Percentiles rank a stretch among this genome's conserved stretches.
These are phyloP conservation scores for Hypoxylon lenormandii DNA, from an alignment of 495 filamentous ascomycete species.

Conservation along the genomic window DNA sequence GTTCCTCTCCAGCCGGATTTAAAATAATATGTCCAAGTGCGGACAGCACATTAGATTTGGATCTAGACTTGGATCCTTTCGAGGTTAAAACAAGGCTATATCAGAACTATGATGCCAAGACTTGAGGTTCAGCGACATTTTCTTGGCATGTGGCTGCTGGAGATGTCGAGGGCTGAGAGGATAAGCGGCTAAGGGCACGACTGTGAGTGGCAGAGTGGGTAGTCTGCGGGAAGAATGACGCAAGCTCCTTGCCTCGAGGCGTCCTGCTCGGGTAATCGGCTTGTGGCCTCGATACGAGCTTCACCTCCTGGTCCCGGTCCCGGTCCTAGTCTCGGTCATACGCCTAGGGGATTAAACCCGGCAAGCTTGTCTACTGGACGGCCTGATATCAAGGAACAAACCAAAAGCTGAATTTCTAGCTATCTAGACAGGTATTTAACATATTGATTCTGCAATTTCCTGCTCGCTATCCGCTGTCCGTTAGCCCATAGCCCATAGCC, in stretches of 20 bases:
- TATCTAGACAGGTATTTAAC: not conserved
- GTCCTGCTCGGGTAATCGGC: constrained; percentile 38
- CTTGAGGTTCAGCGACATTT: constrained; percentile 27
- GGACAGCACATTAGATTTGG: constrained; percentile 7
- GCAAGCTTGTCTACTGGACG: not conserved
- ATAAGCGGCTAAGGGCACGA: constrained; percentile 18
- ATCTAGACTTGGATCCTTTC: constrained; percentile 9
- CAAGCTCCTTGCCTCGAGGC: constrained; percentile 29
- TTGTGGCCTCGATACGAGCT: constrained; percentile 10
- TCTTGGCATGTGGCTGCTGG: constrained; percentile 1
- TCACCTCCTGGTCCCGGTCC: not conserved
- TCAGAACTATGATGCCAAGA: constrained; percentile 46
- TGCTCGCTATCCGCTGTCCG: not conserved
- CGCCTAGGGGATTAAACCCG: not conserved
- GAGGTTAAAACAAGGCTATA: constrained; percentile 43
- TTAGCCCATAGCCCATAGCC: not conserved
- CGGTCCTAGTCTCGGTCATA: not conserved
- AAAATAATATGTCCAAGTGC: constrained; percentile 11
- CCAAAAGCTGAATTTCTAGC: not conserved
- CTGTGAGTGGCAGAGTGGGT: constrained; percentile 8
- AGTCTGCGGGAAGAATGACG: constrained; percentile 36
- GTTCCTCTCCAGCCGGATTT: not conserved
- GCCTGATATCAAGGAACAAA: not conserved
- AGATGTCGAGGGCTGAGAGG: constrained; percentile 11
- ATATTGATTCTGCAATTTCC: not conserved